A percentile compares a stretch with the other conserved stretches of the same genome.
These are phyloP conservation scores for Colletotrichum sp. DNA, from an alignment of 2,329 filamentous ascomycete genomes.

Conservation along the genomic window DNA sequence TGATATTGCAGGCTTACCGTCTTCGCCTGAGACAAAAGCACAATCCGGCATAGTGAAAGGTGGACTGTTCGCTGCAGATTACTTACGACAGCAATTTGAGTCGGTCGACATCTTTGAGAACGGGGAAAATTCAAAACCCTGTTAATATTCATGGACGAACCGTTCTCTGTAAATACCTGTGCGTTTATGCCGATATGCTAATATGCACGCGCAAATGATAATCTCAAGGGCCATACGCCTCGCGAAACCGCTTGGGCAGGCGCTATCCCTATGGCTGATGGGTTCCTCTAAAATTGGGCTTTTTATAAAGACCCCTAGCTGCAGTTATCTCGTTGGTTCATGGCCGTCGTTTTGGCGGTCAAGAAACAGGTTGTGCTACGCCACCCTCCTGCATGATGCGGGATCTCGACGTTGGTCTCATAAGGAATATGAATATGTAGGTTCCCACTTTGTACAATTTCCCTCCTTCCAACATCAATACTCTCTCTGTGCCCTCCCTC, in stretches of 20 bases:
- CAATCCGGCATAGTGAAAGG: not conserved
- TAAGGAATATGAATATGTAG: not conserved
- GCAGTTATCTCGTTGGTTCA: not conserved
- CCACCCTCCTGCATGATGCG: not conserved
- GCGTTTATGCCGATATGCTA: too few species aligned
- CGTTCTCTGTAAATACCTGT: too few species aligned
- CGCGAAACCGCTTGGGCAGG: not conserved
- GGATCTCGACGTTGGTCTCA: not conserved
- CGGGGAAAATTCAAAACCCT: not conserved
- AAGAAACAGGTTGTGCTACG: not conserved
- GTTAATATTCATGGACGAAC: too few species aligned
- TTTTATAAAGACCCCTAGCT: not conserved
- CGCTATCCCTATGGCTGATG: rapidly evolving
- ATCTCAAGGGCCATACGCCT: not conserved
- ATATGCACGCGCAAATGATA: too few species aligned
- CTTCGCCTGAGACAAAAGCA: too few species aligned
- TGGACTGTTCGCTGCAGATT: not conserved
- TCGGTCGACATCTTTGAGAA: not conserved
- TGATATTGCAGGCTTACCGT: too few species aligned
- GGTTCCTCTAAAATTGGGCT: not conserved
- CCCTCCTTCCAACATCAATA: not conserved
- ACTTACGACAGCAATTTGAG: not conserved
- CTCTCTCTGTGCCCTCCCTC: not conserved
- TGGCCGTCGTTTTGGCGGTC: not conserved
- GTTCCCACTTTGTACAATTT: not conserved